A percentile compares a stretch with the other conserved stretches of the same genome.
phyloP scores from a whole-genome alignment of 805 yeast genomes.

The Saccharomycopsis sp. region DNA sequence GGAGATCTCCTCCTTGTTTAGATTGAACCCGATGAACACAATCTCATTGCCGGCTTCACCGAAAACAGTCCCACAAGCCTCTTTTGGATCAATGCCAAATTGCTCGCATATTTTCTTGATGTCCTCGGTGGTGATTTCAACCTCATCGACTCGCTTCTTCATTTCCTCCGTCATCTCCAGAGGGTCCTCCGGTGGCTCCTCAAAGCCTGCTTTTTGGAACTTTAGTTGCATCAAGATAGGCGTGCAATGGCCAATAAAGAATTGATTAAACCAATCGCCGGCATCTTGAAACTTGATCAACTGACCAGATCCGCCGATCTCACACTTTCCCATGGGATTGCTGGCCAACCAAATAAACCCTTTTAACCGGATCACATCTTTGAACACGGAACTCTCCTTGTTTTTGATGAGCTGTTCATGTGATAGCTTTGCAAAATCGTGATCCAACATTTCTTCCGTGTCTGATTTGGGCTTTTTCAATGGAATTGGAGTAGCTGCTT shows the following conservation, averaged over 20 bases:
- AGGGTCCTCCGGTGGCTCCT: neutral
- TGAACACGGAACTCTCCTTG: slow-evolving; percentile 31
- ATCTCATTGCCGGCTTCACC: slow-evolving; percentile 40
- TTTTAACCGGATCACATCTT: slow-evolving; percentile 33
- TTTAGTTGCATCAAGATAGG: slow-evolving; percentile 8
- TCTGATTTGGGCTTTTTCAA: slow-evolving; percentile 12
- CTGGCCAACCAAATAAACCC: slow-evolving; percentile 40
- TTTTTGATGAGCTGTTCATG: slow-evolving; percentile 28
- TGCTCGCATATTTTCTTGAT: slow-evolving; percentile 28
- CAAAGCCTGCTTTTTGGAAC: neutral
- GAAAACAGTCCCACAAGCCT: slow-evolving; percentile 30
- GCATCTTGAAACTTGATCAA: slow-evolving; percentile 16
- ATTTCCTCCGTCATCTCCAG: too few relatives aligned
- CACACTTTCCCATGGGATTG: slow-evolving; percentile 22
- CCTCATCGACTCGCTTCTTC: slow-evolving; percentile 2
- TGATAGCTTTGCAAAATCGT: slow-evolving; percentile 12
- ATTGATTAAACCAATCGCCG: slow-evolving; percentile 15
- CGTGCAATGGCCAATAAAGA: too few relatives aligned
- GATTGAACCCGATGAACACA: slow-evolving; percentile 35
- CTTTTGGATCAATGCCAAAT: slow-evolving; percentile 25
- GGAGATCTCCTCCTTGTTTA: slow-evolving; percentile 27
- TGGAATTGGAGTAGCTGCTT: slow-evolving; percentile 7
- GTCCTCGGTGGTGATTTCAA: slow-evolving; percentile 4
- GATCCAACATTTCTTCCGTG: slow-evolving; percentile 1
- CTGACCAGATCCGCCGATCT: slow-evolving; percentile 20